Base-by-base conservation (phyloP, 2,329 filamentous ascomycete genomes). In the Coniochaeta prunicola region DNA sequence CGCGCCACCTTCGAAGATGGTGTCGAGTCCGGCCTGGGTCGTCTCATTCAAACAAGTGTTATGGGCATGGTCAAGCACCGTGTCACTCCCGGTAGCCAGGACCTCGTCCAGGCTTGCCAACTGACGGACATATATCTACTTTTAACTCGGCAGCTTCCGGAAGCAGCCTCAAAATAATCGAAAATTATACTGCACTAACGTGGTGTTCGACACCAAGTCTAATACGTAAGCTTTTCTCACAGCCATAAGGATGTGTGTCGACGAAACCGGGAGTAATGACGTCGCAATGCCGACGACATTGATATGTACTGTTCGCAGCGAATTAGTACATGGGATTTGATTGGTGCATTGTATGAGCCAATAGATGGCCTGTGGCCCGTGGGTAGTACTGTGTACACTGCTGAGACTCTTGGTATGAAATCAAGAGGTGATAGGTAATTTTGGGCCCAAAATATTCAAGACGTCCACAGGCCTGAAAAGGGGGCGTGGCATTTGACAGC, bases 151-250 rank as follows among this genome's bases (percentile, higher is more conserved):
- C 8, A 34, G 33, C 33, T 15, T 15, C 15, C 33, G 15, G 33
- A 34, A 8, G 33, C 33, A 34, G 15, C 8, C 33, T 34, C 33
- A 34, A 8, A 8, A 15, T 34, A 34, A 15, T n/a, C 33, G 33
- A 34, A 34, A 15, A 8, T 8, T 8, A 15, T 34, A 34, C 15
- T 34, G 33, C 8, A 8, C 15, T 15, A 34, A 34, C 8, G 33
- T 34, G 15, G 33, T 34, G 33, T 34, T 34, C 8, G 33, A 34
- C 8, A 15, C 77, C 1, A 85, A 0, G 81, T 83, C 64, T 80
- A n/a, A n/a, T n/a, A n/a, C 81, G 64, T 77, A 76, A 10, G 73
- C 78, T 0, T 82, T 83, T n/a, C 64, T 84, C 80, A 82, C 81
- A 83, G 0, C 76, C 74, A 61, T 83, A 80, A 1, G 77, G 76